These are phyloP conservation scores for Rhynchospora breviuscula DNA, from an alignment of 176 grass and related monocot genomes.

Conservation along the genomic window DNA sequence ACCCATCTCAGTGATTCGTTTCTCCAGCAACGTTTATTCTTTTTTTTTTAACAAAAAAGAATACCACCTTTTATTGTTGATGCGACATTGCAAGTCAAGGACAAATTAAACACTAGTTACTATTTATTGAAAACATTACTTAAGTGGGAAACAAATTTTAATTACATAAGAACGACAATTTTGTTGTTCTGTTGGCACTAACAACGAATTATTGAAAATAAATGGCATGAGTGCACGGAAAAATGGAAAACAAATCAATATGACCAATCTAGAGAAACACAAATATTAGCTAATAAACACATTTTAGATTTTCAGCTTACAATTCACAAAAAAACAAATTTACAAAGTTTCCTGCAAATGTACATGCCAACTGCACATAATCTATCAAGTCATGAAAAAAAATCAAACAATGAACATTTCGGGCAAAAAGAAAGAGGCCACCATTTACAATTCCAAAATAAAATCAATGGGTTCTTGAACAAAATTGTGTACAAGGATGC, in stretches of 20 bases:
- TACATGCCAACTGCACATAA: neutral
- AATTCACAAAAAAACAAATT: neutral
- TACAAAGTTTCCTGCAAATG: neutral
- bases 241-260: neutral
- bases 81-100: neutral
- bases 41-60: too few species aligned
- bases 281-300: neutral
- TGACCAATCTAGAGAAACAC: neutral
- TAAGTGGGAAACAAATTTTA: too few species aligned
- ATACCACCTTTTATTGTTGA: neutral
- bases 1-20: neutral
- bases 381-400: neutral
- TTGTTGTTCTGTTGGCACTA: neutral
- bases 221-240: neutral
- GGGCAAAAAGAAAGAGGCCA: neutral
- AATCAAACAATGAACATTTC: neutral
- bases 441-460: slow-evolving; percentile 14
- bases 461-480: slow-evolving; percentile 34
- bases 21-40: neutral
- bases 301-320: neutral
- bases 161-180: neutral
- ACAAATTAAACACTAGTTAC: neutral
- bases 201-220: neutral
- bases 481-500: slow-evolving; percentile 66
- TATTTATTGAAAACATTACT: too few species aligned